Conservation (phyloP, 352 stramenopile species). For the Phytophthora hibernalis region DNA sequence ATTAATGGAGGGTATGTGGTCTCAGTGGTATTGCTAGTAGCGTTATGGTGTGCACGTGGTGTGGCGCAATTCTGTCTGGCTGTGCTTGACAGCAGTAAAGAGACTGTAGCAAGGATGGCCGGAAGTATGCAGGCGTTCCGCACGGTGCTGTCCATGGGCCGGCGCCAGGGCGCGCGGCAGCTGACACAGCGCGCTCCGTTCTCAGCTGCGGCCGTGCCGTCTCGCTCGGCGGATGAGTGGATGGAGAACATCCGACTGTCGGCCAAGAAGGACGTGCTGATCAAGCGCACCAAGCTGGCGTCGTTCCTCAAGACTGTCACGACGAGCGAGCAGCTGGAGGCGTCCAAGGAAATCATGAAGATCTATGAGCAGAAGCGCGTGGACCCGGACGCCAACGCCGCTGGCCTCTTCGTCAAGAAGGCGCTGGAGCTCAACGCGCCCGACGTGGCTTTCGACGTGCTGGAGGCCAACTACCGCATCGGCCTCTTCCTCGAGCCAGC, state of each 20-base stretch:
- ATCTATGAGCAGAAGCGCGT: conserved; percentile 89
- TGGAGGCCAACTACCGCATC: conserved; percentile 86
- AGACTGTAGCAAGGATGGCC: conserved; percentile 19
- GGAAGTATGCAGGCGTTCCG: conserved; percentile 76
- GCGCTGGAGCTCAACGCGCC: conserved; percentile 77
- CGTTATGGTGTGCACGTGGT: background rate
- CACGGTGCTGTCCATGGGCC: conserved; percentile 57
- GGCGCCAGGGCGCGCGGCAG: conserved; percentile 55
- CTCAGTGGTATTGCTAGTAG: no score
- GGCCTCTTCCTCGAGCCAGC: conserved; percentile 81
- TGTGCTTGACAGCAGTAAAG: conserved; percentile 14
- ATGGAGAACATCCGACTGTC: conserved; percentile 83
- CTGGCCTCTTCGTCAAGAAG: conserved; percentile 85
- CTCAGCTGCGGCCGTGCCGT: conserved; percentile 40
- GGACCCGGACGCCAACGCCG: conserved; percentile 79
- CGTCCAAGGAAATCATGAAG: conserved; percentile 88
- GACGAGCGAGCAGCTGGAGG: conserved; percentile 81
- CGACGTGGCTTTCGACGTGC: conserved; percentile 79
- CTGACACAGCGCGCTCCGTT: conserved; percentile 49
- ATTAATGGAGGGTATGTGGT: no score
- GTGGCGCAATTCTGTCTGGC: conserved; percentile 11
- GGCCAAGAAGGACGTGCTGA: conserved; percentile 76
- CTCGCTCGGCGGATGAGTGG: conserved; percentile 74
- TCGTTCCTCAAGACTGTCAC: conserved; percentile 87
- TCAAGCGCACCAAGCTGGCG: conserved; percentile 87